Evolutionary conservation across 257 asterid species (phyloP), one percentile per base, ranked within the genome.

Genomic region (Coffea eugenioides): DNA sequence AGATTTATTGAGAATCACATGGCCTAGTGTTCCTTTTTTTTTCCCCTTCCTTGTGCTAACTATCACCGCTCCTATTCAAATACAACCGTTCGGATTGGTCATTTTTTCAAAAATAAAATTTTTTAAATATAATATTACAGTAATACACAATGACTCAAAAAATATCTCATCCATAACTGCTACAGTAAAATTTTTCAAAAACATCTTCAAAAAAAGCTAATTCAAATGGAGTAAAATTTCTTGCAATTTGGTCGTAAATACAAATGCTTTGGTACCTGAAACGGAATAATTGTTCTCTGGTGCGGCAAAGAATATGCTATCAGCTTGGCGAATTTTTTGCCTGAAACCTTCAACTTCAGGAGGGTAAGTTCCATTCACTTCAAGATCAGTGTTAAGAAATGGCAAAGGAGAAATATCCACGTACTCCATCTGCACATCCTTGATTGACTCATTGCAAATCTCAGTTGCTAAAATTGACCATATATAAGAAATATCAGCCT

Each of bases 271-370:
- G 21, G 20, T 89, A 93, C 97, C 97, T 13, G 94, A 77, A 20
- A 93, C 81, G 5, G 98, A 91, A 87, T 91, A 93, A 81, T 91
- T 93, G 82, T 90, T 88, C 87, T 93, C 98, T 0, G 98, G 98
- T 6, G 97, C 88, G 21, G 95, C 97, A 51, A 93, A 93, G 57
- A 93, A 87, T 7, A 86, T 39, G 80, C 92, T 82, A 71, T 93
- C 97, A 66, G 95, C 97, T 56, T 88, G 87, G 54, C 72, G 82
- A 82, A 93, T 91, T 88, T 90, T 90, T 83, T 83, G 80, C 68
- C 98, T 85, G 65, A 93, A 93, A 59, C 89, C 88, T 88, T 93
- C 98, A 2, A 93, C 93, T 3, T 6, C 93, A 0, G 88, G 83
- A 2, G 97, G 98, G 80, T 68, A 93, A 2, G 88, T 86, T 49